Percentiles rank a stretch among this genome's conserved stretches.
Conservation (phyloP, 345 rosid genomes). For the Punica granatum region DNA sequence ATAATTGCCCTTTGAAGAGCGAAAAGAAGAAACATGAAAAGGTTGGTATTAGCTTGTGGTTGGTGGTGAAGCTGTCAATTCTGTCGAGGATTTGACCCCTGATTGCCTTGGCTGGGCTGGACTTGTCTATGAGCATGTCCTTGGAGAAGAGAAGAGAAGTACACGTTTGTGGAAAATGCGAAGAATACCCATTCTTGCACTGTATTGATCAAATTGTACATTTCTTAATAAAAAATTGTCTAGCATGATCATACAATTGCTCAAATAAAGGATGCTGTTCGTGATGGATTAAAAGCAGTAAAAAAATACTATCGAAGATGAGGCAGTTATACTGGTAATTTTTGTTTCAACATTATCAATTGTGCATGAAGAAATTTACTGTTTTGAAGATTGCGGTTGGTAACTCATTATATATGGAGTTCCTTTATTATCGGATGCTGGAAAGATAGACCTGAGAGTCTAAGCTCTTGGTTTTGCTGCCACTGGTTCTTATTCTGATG, state of each 20-base stretch:
- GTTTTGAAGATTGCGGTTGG: neutral
- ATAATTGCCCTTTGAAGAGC: conserved; percentile 97
- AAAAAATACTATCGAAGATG: conserved; percentile 95
- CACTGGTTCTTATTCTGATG: too few species aligned
- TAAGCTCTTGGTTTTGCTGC: too few species aligned
- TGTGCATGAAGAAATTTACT: neutral
- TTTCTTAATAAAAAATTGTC: neutral
- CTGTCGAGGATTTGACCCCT: conserved; percentile 81
- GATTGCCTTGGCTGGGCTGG: conserved; percentile 99
- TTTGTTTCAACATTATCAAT: neutral
- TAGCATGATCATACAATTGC: conserved; percentile 78
- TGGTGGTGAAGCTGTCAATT: conserved; percentile 96
- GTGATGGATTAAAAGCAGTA: conserved; percentile 93
- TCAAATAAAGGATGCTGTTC: conserved; percentile 95
- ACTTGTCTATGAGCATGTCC: conserved; percentile 87
- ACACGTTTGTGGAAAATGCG: conserved; percentile 93
- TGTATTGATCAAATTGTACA: conserved; percentile 54
- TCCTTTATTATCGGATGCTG: too few species aligned
- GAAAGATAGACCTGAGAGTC: too few species aligned
- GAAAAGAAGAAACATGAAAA: conserved; percentile 98
- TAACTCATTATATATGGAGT: neutral
- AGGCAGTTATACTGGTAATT: conserved; percentile 78
- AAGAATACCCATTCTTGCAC: conserved; percentile 90
- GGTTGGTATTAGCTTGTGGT: conserved; percentile 89
- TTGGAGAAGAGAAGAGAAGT: conserved; percentile 96